These are phyloP conservation scores for Citrus medica DNA, from an alignment of 345 rosid species.

Conservation along the genomic window DNA sequence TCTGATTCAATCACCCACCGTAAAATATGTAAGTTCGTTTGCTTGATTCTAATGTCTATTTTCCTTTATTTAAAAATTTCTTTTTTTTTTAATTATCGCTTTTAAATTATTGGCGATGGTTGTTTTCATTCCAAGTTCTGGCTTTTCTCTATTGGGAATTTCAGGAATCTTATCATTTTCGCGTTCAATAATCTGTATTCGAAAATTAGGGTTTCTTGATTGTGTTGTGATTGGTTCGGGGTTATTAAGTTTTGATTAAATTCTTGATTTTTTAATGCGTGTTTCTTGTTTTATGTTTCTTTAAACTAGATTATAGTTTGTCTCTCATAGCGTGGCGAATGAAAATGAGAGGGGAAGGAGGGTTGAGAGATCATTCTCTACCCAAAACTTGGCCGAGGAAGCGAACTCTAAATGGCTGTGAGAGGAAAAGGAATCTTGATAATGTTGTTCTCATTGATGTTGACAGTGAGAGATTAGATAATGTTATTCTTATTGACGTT, in stretches of 20 bases:
- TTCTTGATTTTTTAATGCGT: background rate
- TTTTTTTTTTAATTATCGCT: background rate
- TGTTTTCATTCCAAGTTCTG: background rate
- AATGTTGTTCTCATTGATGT: constrained; percentile 65
- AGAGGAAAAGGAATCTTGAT: constrained; percentile 30
- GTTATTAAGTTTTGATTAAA: background rate
- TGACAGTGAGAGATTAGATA: constrained; percentile 45
- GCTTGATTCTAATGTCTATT: background rate
- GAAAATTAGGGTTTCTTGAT: constrained; percentile 2
- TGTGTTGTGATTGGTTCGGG: background rate
- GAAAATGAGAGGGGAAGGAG: constrained; percentile 38
- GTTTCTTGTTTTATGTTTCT: background rate
- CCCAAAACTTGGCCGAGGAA: constrained; percentile 39
- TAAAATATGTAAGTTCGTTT: background rate
- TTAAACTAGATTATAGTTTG: background rate
- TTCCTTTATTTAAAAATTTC: background rate
- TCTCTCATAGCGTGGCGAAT: background rate
- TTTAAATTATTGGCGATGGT: background rate
- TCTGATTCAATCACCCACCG: background rate
- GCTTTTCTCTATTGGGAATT: background rate
- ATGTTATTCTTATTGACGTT: constrained; percentile 57
- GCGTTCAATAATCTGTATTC: background rate
- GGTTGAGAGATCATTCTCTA: constrained; percentile 38
- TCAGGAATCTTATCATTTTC: background rate
- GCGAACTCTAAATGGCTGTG: constrained; percentile 31